These are phyloP conservation scores for Biscogniauxia marginata DNA, from an alignment of 2,329 filamentous ascomycete species.

Conservation along the genomic window DNA sequence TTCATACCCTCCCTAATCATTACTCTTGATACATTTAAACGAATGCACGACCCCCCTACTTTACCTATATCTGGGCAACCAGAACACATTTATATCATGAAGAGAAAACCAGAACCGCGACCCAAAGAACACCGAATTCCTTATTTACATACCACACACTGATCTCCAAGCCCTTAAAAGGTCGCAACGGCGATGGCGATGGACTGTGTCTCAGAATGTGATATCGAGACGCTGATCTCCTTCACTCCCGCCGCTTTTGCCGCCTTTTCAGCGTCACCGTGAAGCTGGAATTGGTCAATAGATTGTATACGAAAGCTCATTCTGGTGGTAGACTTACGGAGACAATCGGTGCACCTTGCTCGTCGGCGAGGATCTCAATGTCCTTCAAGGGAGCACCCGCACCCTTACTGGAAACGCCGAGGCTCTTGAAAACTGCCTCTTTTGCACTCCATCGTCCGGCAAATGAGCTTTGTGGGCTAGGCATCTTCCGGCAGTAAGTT, in stretches of 20 bases:
- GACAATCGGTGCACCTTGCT: constrained; percentile 79
- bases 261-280: constrained; percentile 78
- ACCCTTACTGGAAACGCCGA: constrained; percentile 83
- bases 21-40: background rate
- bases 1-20: background rate
- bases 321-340: constrained; percentile 59
- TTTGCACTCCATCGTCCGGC: constrained; percentile 96
- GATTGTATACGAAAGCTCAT: constrained; percentile 6
- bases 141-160: background rate
- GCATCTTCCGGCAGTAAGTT: constrained; percentile 77
- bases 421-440: constrained; percentile 97
- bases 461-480: constrained; percentile 84
- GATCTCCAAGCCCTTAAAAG: constrained; percentile 49
- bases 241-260: constrained; percentile 87
- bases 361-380: constrained; percentile 85
- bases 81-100: background rate
- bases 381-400: constrained; percentile 88
- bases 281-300: constrained; percentile 62
- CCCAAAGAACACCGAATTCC: background rate
- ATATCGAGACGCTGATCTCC: constrained; percentile 88
- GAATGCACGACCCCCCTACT: background rate
- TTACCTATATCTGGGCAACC: background rate
- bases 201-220: constrained; percentile 90
- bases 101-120: background rate
- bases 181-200: constrained; percentile 89